These are phyloP conservation scores for Chiua virens DNA, from an alignment of 768 basidiomycete species.

Conservation along the genomic window DNA sequence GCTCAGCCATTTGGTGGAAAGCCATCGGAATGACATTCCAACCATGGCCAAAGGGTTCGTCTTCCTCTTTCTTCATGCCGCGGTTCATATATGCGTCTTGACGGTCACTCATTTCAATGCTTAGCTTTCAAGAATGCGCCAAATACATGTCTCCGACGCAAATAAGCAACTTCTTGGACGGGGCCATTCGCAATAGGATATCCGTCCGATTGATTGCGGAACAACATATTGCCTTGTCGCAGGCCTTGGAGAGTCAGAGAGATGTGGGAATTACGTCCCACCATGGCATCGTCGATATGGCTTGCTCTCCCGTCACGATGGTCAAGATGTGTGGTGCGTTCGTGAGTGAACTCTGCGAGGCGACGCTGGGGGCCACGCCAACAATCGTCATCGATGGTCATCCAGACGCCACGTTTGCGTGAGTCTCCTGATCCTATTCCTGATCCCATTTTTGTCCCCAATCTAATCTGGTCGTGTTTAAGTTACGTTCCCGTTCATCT, in stretches of 20 bases:
- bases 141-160: slow-evolving; percentile 82
- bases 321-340: slow-evolving; percentile 80
- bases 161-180: slow-evolving; percentile 78
- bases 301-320: slow-evolving; percentile 71
- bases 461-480: slow-evolving; percentile 5
- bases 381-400: slow-evolving; percentile 69
- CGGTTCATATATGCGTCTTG: not conserved
- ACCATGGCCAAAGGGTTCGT: slow-evolving; percentile 84
- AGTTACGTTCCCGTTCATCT: slow-evolving; percentile 89
- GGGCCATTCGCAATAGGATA: slow-evolving; percentile 82
- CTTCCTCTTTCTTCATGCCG: slow-evolving; percentile 2
- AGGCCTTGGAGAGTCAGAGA: slow-evolving; percentile 50
- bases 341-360: slow-evolving; percentile 81
- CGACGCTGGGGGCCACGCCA: slow-evolving; percentile 75
- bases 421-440: slow-evolving; percentile 31
- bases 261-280: slow-evolving; percentile 36
- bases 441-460: not conserved
- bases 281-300: slow-evolving; percentile 73
- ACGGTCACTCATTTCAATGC: not conserved
- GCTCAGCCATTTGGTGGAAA: slow-evolving; percentile 69
- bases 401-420: slow-evolving; percentile 74
- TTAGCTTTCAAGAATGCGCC: slow-evolving; percentile 82
- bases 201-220: slow-evolving; percentile 88
- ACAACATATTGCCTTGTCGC: slow-evolving; percentile 85
- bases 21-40: slow-evolving; percentile 86